Evolutionary conservation across 2,329 filamentous ascomycete genomes (phyloP), one percentile per base, ranked within the genome.

Genomic region (Sporothrix inflata): DNA sequence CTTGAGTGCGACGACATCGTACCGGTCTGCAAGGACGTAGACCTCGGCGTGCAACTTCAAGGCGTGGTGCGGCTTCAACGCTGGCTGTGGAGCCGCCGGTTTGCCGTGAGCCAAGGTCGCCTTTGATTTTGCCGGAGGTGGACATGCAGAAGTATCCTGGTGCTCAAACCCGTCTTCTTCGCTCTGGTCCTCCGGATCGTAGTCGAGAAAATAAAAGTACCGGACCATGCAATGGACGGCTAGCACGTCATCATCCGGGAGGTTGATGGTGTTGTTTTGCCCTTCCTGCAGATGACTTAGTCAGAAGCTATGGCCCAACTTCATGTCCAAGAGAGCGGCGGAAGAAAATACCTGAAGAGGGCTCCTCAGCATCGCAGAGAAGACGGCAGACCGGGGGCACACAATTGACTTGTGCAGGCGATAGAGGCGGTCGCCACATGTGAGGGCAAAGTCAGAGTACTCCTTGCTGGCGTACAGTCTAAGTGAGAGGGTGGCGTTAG

Each of bases 391-490:
- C 14, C 57, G 38, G 3, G 57, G 57, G 38, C 57, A 63, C 38
- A 63, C 34, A 6, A 63, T 42, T n/a, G 38, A 24, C 14, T 42
- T 63, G 57, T 63, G 57, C 38, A 42, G 19, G 4, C 16, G 38
- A 21, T 63, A 63, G 34, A 42, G n/a, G n/a, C 57, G 57, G 38
- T n/a, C 57, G 1, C 5, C 12, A 21, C 57, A 63, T 24, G 34
- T 42, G 38, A 63, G n/a, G 3, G 38, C 11, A 16, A 63, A 42
- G 12, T 73, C 68, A 4, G 61, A 60, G 21, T 51, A 73, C 38
- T 67, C 61, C 9, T 34, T 40, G 6, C 47, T 45, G 1, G 8
- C 19, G 34, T 34, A 60, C 19, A 71, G 61, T 19, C 70, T 67
- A 14, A 6, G n/a, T 4, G 45, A 42, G 38, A 3, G 38, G 30